A percentile compares a stretch with the other conserved stretches of the same genome.
Conservation (phyloP, 352 stramenopile genomes). For the Globisporangium rhizosaccharum region DNA sequence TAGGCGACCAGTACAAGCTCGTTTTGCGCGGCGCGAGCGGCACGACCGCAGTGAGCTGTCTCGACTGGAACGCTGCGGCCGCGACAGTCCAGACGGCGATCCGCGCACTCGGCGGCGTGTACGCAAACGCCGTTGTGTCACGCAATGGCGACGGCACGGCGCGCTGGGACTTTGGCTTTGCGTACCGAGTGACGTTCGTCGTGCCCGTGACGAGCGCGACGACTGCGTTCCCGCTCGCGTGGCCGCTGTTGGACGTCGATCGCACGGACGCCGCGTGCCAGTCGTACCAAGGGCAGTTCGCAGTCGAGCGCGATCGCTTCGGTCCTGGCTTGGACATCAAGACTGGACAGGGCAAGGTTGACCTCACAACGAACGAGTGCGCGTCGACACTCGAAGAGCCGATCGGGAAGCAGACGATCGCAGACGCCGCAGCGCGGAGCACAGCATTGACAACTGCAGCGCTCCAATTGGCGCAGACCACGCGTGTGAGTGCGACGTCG, state of each 20-base stretch:
- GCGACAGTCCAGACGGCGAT: conserved; percentile 25
- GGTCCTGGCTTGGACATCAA: conserved; percentile 50
- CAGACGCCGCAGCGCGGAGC: conserved; percentile 18
- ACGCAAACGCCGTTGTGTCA: conserved; percentile 24
- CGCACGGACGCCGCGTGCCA: conserved; percentile 23
- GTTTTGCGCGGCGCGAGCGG: conserved; percentile 11
- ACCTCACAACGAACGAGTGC: conserved; percentile 52
- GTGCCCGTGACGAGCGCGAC: conserved; percentile 32
- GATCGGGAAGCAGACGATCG: conserved; percentile 43
- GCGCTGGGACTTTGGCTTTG: conserved; percentile 67
- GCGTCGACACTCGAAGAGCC: conserved; percentile 27
- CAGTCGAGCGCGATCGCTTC: conserved; percentile 32
- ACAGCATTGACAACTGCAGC: conserved; percentile 26
- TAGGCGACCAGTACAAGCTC: conserved; percentile 24
- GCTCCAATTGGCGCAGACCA: conserved; percentile 41
- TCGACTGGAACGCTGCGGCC: conserved; percentile 25
- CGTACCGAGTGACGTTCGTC: conserved; percentile 53
- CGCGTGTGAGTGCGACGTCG: conserved; percentile 17
- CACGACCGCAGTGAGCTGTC: conserved; percentile 20
- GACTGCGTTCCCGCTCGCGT: conserved; percentile 28
- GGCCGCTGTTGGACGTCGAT: conserved; percentile 33
- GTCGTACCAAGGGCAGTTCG: conserved; percentile 19
- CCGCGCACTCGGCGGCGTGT: conserved; percentile 18
- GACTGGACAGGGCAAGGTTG: conserved; percentile 45
- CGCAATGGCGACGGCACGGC: conserved; percentile 45